A percentile compares a stretch with the other conserved stretches of the same genome.
These are phyloP conservation scores for Cystobasidiaceae sp. DNA, from an alignment of 1,284 basidiomycete species.

Conservation along the genomic window DNA sequence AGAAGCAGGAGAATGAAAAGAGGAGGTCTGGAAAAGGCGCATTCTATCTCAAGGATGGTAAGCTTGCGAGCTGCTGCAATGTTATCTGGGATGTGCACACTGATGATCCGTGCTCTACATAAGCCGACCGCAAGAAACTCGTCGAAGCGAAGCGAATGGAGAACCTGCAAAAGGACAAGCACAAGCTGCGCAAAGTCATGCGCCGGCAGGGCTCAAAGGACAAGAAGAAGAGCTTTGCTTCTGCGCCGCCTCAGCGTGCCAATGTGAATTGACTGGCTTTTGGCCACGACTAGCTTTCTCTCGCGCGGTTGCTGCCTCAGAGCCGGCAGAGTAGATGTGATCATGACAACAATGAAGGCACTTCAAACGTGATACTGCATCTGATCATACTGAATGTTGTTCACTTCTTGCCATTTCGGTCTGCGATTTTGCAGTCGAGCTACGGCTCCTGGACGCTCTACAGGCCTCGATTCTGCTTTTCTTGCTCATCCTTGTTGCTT, in stretches of 20 bases:
- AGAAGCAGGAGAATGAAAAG: constrained; percentile 68
- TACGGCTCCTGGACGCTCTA: too few species aligned
- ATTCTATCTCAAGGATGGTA: constrained; percentile 84
- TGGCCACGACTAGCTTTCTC: too few species aligned
- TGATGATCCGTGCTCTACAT: neutral
- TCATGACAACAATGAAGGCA: too few species aligned
- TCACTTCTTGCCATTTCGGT: too few species aligned
- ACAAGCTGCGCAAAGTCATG: constrained; percentile 38
- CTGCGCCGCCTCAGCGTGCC: constrained; percentile 10
- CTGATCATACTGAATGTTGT: too few species aligned
- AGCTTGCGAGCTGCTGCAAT: constrained; percentile 40
- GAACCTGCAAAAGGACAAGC: constrained; percentile 40
- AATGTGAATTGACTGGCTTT: too few species aligned
- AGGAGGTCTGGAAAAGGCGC: constrained; percentile 67
- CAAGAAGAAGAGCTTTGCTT: constrained; percentile 38
- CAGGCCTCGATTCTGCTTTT: neutral
- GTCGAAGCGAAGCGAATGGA: constrained; percentile 39
- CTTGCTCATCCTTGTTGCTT: neutral
- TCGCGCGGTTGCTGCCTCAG: too few species aligned
- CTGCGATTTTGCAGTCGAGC: too few species aligned
- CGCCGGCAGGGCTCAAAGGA: constrained; percentile 38
- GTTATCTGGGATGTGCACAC: too few species aligned
- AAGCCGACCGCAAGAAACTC: constrained; percentile 40
- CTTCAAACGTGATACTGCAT: too few species aligned
- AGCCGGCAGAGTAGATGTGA: too few species aligned